Percentiles rank a stretch among this genome's conserved stretches.
These are phyloP conservation scores for Nannochloris sp. DNA, from an alignment of 139 green algal genomes.

Conservation along the genomic window DNA sequence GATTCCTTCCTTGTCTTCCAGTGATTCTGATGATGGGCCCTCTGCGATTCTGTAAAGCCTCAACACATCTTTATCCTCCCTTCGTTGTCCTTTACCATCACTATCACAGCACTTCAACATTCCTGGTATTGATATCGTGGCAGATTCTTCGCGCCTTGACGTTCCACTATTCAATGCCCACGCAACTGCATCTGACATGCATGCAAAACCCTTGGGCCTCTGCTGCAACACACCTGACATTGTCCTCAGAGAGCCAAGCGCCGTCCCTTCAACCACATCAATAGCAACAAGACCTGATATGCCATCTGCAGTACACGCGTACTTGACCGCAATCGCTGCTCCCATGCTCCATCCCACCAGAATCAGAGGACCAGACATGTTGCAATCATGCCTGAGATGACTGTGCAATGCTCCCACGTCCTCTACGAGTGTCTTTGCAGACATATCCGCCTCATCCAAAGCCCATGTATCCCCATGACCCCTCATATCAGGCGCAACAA, in stretches of 20 bases:
- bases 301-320: not conserved
- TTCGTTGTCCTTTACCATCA: not conserved
- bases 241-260: slow-evolving; percentile 60
- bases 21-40: not conserved
- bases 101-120: slow-evolving; percentile 30
- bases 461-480: slow-evolving; percentile 58
- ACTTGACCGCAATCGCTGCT: slow-evolving; percentile 61
- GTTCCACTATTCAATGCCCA: slow-evolving; percentile 49
- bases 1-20: not conserved
- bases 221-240: slow-evolving; percentile 61
- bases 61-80: no score
- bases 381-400: slow-evolving; percentile 15
- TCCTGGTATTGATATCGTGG: slow-evolving; percentile 54
- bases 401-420: slow-evolving; percentile 61
- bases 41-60: not conserved
- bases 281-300: slow-evolving; percentile 75
- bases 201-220: slow-evolving; percentile 47
- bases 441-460: slow-evolving; percentile 53
- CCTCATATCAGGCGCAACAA: slow-evolving; percentile 69
- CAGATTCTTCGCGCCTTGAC: slow-evolving; percentile 29
- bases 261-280: slow-evolving; percentile 89
- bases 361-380: slow-evolving; percentile 25
- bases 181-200: slow-evolving; percentile 29
- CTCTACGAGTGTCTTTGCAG: slow-evolving; percentile 43
- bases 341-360: slow-evolving; percentile 85